Evolutionary conservation across 2,329 filamentous ascomycete genomes (phyloP).

Genomic region (Mollisia scopiformis): DNA sequence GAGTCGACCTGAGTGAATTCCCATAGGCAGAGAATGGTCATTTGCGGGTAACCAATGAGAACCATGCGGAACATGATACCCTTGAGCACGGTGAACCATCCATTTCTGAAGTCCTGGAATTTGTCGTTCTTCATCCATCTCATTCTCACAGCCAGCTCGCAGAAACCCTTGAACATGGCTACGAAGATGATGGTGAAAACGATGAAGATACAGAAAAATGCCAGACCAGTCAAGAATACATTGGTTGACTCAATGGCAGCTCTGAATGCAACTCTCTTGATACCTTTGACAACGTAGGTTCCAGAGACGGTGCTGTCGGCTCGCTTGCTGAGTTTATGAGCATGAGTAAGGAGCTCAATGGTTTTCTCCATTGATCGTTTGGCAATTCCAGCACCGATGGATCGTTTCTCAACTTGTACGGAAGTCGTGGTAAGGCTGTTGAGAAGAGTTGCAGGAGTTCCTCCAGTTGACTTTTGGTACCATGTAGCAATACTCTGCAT

Average conservation of each 20-base stretch:
- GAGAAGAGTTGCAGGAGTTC: conserved; percentile 78
- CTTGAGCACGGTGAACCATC: conserved; percentile 90
- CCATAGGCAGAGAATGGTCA: conserved; percentile 90
- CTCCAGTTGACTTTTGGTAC: conserved; percentile 94
- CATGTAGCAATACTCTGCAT: conserved; percentile 89
- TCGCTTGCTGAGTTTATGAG: conserved; percentile 49
- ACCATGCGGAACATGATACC: conserved; percentile 91
- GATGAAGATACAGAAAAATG: conserved; percentile 87
- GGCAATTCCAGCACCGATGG: conserved; percentile 48
- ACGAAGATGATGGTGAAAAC: conserved; percentile 74
- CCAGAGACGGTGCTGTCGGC: conserved; percentile 59
- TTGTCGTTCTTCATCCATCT: conserved; percentile 82
- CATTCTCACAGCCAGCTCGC: conserved; percentile 74
- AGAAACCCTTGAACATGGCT: conserved; percentile 77
- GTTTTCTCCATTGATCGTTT: conserved; percentile 50
- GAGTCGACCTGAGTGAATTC: conserved; percentile 89
- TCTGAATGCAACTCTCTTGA: conserved; percentile 86
- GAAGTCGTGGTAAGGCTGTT: conserved; percentile 75
- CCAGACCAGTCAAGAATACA: conserved; percentile 88
- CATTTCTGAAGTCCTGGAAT: conserved; percentile 91
- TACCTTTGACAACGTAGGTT: conserved; percentile 72
- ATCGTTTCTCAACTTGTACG: conserved; percentile 72
- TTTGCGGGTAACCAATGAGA: conserved; percentile 89
- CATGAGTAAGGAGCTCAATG: conserved; percentile 35
- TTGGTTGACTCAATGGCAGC: conserved; percentile 87